Evolutionary conservation across 495 filamentous ascomycete species (phyloP).

Genomic region (Hypoxylon intermedium): DNA sequence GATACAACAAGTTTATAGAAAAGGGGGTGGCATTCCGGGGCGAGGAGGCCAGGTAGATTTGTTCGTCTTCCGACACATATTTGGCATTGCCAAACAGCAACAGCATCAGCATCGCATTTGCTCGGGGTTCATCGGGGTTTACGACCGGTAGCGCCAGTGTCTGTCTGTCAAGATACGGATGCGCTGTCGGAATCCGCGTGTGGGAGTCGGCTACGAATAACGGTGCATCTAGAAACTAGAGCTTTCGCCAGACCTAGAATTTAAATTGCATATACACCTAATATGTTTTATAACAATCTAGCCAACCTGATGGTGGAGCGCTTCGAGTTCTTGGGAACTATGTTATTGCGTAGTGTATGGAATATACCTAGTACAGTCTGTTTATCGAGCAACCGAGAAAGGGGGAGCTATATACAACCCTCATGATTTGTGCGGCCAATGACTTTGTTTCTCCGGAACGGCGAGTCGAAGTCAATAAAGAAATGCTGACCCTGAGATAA

Average conservation of each 20-base stretch:
- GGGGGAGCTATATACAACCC: too few species aligned
- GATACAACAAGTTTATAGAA: constrained; percentile 9
- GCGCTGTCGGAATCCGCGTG: neutral
- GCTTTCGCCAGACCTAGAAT: constrained; percentile 2
- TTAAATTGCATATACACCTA: neutral
- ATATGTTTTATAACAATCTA: too few species aligned
- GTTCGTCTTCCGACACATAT: neutral
- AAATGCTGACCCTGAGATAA: too few species aligned
- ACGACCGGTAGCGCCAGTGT: neutral
- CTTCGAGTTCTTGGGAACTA: too few species aligned
- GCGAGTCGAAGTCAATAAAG: too few species aligned
- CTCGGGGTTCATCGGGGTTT: neutral
- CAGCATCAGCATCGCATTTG: constrained; percentile 7
- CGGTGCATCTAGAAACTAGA: constrained; percentile 10
- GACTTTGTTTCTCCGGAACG: too few species aligned
- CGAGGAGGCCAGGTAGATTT: constrained; percentile 7
- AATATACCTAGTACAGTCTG: too few species aligned
- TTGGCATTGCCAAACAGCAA: constrained; percentile 3
- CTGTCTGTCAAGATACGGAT: neutral
- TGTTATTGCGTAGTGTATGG: too few species aligned
- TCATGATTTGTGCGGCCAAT: too few species aligned
- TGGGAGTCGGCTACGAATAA: neutral
- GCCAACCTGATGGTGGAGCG: too few species aligned
- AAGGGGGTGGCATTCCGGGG: neutral
- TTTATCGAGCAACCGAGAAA: too few species aligned